A percentile compares a stretch with the other conserved stretches of the same genome.
Conservation (phyloP, 2,329 filamentous ascomycete genomes). For the Pezicula rhizophila region DNA sequence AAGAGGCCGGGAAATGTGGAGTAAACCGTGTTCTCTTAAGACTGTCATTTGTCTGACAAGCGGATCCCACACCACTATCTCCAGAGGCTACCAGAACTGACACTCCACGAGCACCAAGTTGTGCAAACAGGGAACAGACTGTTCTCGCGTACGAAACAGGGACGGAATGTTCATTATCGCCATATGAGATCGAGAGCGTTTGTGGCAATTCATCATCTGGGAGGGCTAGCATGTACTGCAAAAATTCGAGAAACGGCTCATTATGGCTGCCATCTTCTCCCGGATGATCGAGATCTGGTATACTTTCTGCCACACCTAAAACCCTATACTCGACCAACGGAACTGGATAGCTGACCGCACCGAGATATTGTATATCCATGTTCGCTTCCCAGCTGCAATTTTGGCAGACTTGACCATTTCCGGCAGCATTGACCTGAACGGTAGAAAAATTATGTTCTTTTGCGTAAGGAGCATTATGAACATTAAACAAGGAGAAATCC, state of each 20-base stretch:
- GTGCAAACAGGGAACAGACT: conserved; percentile 56
- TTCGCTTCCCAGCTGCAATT: too few species aligned
- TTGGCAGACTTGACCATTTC: too few species aligned
- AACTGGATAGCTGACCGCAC: too few species aligned
- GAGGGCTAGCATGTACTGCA: conserved; percentile 48
- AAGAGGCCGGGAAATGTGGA: conserved; percentile 58
- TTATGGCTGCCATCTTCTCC: conserved; percentile 57
- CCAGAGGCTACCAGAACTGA: conserved; percentile 54
- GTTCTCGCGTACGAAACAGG: conserved; percentile 52
- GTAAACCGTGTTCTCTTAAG: conserved; percentile 47
- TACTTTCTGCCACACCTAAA: conserved; percentile 13
- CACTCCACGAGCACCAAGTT: conserved; percentile 58
- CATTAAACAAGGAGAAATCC: conserved; percentile 38
- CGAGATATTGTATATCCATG: too few species aligned
- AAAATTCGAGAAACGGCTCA: conserved; percentile 59
- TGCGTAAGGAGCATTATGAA: conserved; percentile 36
- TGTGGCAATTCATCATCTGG: conserved; percentile 45
- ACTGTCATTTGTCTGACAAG: conserved; percentile 54
- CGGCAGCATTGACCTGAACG: conserved; percentile 39
- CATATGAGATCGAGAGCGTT: conserved; percentile 59
- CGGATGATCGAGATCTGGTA: conserved; percentile 44
- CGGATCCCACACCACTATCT: conserved; percentile 41
- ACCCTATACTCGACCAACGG: too few species aligned
- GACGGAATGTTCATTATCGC: conserved; percentile 59
- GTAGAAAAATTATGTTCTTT: conserved; percentile 31